Evolutionary conservation across 2,329 filamentous ascomycete genomes (phyloP).

Genomic region (Diaporthe vaccinii): DNA sequence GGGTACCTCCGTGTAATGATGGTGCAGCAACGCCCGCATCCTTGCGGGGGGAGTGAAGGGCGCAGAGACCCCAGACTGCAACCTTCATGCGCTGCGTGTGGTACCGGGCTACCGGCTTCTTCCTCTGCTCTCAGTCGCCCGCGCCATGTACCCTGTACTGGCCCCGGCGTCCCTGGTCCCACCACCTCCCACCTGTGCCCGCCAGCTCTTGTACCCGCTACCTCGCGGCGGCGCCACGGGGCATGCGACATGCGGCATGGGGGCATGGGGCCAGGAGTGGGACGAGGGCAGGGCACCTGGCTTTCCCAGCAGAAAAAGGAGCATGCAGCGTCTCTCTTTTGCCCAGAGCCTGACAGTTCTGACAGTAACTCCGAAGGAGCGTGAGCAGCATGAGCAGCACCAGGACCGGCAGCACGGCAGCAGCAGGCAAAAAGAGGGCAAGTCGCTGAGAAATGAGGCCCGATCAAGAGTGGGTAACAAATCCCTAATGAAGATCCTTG

Average conservation of each 20-base stretch:
- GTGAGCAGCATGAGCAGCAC: background rate
- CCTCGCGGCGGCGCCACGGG: conserved; percentile 21
- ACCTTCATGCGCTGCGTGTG: conserved; percentile 23
- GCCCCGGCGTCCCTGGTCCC: background rate
- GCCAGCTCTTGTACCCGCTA: conserved; percentile 25
- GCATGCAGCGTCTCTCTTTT: conserved; percentile 19
- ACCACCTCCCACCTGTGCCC: background rate
- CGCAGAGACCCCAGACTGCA: conserved; percentile 27
- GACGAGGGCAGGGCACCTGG: conserved; percentile 18
- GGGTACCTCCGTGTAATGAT: conserved; percentile 14
- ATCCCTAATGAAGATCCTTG: conserved; percentile 34
- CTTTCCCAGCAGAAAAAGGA: background rate
- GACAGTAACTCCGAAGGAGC: background rate
- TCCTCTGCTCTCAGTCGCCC: background rate
- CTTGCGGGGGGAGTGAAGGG: conserved; percentile 16
- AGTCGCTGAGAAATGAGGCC: conserved; percentile 22
- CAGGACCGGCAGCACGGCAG: background rate
- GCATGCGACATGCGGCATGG: background rate
- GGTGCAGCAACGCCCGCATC: conserved; percentile 29
- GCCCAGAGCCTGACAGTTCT: conserved; percentile 9
- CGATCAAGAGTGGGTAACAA: conserved; percentile 34
- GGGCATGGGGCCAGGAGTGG: conserved; percentile 2
- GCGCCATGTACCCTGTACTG: background rate
- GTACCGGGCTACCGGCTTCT: conserved; percentile 13
- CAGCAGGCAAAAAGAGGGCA: background rate